These are phyloP conservation scores for Hyphopichia burtonii DNA, from an alignment of 1,139 yeast genomes.

Conservation along the genomic window DNA sequence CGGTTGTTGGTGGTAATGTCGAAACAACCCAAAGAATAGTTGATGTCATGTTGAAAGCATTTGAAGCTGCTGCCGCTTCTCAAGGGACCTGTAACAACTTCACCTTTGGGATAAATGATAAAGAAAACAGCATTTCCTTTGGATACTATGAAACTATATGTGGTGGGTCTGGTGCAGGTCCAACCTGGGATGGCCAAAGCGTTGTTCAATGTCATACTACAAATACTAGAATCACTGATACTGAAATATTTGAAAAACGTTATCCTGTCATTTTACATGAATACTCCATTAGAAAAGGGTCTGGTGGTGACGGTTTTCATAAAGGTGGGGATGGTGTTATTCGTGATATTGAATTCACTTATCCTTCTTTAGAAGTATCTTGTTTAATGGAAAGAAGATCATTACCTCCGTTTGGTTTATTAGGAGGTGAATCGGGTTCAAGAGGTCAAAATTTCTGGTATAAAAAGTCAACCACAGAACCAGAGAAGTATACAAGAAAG, in stretches of 20 bases:
- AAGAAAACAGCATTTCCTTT: constrained; percentile 33
- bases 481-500: constrained; percentile 23
- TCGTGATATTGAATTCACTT: constrained; percentile 46
- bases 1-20: constrained; percentile 89
- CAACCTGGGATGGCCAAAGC: constrained; percentile 48
- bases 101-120: constrained; percentile 46
- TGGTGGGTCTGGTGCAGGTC: constrained; percentile 52
- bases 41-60: constrained; percentile 74
- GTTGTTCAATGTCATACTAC: constrained; percentile 51
- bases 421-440: constrained; percentile 41
- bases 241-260: constrained; percentile 46
- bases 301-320: constrained; percentile 45
- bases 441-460: constrained; percentile 44
- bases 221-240: constrained; percentile 48
- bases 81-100: constrained; percentile 52
- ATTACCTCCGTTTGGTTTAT: constrained; percentile 44
- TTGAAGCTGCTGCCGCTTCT: constrained; percentile 65
- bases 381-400: constrained; percentile 48
- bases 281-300: constrained; percentile 35
- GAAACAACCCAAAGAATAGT: constrained; percentile 82
- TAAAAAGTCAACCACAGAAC: constrained; percentile 19
- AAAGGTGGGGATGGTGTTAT: constrained; percentile 47
- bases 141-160: constrained; percentile 52
- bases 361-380: constrained; percentile 38
- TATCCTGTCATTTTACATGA: constrained; percentile 47